phyloP scores from a whole-genome alignment of 2,329 filamentous ascomycete species.

The Aureobasidium uvarum region DNA sequence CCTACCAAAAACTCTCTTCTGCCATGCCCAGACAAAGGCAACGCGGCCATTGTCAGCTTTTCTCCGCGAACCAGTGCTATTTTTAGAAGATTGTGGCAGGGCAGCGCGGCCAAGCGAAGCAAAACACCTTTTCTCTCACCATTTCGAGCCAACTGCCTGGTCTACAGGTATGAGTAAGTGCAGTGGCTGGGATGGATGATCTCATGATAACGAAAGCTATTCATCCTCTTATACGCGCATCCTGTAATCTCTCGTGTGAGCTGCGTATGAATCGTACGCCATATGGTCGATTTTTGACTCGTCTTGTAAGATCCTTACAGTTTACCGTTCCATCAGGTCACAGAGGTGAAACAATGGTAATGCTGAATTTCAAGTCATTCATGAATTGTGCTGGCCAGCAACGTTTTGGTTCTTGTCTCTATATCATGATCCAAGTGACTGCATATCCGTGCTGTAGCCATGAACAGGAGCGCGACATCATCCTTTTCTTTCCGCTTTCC shows the following conservation, averaged over 20 bases:
- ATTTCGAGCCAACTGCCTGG: background rate
- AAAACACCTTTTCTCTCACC: background rate
- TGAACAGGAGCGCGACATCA: background rate
- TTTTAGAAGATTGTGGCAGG: slow-evolving; percentile 12
- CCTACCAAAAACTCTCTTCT: background rate
- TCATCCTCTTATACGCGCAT: background rate
- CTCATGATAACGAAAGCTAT: slow-evolving; percentile 9
- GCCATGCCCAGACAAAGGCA: slow-evolving; percentile 7
- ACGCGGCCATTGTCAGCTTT: slow-evolving; percentile 14
- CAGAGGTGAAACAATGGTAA: background rate
- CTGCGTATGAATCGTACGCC: background rate
- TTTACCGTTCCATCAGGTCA: background rate
- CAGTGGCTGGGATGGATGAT: slow-evolving; percentile 3
- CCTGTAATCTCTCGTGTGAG: too few relatives aligned
- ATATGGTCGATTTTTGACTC: background rate
- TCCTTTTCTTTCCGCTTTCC: background rate
- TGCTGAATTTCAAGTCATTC: background rate
- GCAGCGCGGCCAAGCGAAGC: background rate
- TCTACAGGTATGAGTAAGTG: background rate
- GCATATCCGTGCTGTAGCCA: slow-evolving; percentile 7
- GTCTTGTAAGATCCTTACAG: background rate
- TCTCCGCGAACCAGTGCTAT: background rate
- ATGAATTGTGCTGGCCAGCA: background rate
- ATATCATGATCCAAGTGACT: slow-evolving; percentile 7
- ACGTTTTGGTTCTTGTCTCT: slow-evolving; percentile 3